Evolutionary conservation across 2,329 filamentous ascomycete species (phyloP), one percentile per base, ranked within the genome.

Genomic region (Aureobasidium leucospermi): DNA sequence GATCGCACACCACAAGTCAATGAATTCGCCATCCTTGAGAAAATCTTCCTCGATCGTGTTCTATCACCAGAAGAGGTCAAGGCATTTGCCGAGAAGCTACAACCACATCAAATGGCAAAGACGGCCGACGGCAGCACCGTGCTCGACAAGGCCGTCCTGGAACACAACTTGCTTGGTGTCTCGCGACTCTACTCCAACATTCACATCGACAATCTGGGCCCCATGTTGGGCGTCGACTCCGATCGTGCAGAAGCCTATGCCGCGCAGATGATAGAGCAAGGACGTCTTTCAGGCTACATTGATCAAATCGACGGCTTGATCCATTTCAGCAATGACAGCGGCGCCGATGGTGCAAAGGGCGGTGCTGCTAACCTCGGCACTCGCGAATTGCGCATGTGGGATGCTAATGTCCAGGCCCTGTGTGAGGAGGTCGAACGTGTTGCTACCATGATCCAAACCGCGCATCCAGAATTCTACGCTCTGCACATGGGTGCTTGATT

Each of bases 181-280:
- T 96, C 90, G 38, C 70, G 78, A 66, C 69, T 80, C 62, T 74
- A 81, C 73, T 65, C 77, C 67, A 75, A 82, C 71, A 75, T 84
- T 68, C 65, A 78, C 62, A 70, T 81, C 65, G 86, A 88, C 60
- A 85, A 86, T 29, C 80, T 99, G 1, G 94, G 87, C 0, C 76
- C 80, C 41, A 80, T 96, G 39, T 78, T 99, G 13, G 91, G 89
- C 0, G 80, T 96, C 4, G 84, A 89, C 61, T 84, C 84, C 0
- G 88, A 89, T 55, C 88, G 86, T 71, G 93, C 93, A 3, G 94
- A 99, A 77, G 86, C 88, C 61, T 96, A 94, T 58, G 94, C 93
- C 11, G 91, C 93, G 4, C 82, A 85, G 66, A 99, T 99, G 94
- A 90, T 99, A 67, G 92, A 97, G 77, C 92, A 96, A 73, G 91